Evolutionary conservation across 306 rosid species (phyloP), one percentile per base, ranked within the genome.

Genomic region (Sphenostylis stenocarpa): DNA sequence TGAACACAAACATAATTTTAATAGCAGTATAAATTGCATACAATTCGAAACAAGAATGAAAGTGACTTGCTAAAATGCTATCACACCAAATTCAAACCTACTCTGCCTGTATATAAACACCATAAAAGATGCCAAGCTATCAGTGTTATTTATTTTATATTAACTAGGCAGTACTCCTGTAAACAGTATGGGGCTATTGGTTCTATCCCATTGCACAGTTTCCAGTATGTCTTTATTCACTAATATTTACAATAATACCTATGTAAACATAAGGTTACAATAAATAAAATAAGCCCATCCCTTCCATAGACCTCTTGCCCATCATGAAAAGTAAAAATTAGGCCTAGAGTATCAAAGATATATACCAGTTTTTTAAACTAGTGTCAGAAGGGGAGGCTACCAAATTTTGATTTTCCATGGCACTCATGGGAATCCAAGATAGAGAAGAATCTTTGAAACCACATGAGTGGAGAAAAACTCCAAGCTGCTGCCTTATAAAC

Each of bases 331-430:
- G 34, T 67, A 45, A 80, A 57, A 21, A 70, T 64, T 70, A 43
- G 20, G 43, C 36, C 76, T 64, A 10, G 34, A 72, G 24, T 61
- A 60, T 44, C 61, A 64, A 28, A 70, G 56, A 78, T 92, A 81
- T 92, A 81, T 83, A 95, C 99, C 99, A 95, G 84, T 88, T 89
- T 43, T 66, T 84, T 36, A 95, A 77, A 67, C 64, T 79, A 69
- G 56, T 72, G 43, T 95, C 88, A 81, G 97, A 92, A 71, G 99
- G 96, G 83, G 92, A 84, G 31, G 87, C 84, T 39, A 87, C 91
- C 90, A 95, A 84, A 91, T 95, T 95, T 82, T 95, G 99, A 89
- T 95, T 95, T 80, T 86, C 96, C 89, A 90, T 87, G 74, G 85
- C 97, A 84, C 97, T 95, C 82, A 91, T 43, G 33, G 99, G 99